A percentile compares a stretch with the other conserved stretches of the same genome.
Evolutionary conservation across 495 filamentous ascomycete species (phyloP).

Genomic region (Aspergillus sclerotiicarbonarius): DNA sequence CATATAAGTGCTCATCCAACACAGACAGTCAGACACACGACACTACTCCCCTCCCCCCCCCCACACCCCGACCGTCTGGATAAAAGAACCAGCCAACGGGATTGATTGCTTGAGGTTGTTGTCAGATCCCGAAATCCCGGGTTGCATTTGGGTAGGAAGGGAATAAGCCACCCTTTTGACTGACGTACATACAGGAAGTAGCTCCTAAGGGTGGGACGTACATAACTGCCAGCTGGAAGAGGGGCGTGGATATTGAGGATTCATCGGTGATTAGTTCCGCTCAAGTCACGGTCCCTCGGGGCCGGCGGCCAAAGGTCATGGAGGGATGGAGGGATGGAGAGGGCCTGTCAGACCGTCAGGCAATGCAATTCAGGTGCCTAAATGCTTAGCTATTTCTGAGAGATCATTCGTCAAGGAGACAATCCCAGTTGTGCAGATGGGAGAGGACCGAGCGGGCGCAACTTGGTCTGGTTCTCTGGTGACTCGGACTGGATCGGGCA

Average conservation of each 20-base stretch:
- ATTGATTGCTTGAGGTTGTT: no score
- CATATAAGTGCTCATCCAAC: neutral
- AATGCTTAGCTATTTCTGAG: neutral
- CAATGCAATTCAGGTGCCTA: neutral
- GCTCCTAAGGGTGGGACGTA: no score
- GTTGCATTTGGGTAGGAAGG: no score
- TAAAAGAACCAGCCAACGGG: neutral
- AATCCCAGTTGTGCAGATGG: neutral
- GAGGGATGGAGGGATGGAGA: neutral
- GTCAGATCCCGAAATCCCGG: no score
- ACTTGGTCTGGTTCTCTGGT: neutral
- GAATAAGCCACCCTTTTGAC: no score
- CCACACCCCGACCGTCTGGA: neutral
- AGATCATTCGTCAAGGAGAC: neutral
- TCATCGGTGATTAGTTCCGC: neutral
- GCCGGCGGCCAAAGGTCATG: no score
- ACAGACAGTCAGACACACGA: neutral
- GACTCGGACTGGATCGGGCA: neutral
- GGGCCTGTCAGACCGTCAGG: neutral
- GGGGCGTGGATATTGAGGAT: neutral
- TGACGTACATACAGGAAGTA: no score
- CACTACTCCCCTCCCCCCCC: neutral
- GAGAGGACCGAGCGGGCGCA: neutral
- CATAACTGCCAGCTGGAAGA: no score
- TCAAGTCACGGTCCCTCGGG: neutral